These are phyloP conservation scores for Pseudohalonectria lignicola DNA, from an alignment of 2,329 filamentous ascomycete genomes.

Conservation along the genomic window DNA sequence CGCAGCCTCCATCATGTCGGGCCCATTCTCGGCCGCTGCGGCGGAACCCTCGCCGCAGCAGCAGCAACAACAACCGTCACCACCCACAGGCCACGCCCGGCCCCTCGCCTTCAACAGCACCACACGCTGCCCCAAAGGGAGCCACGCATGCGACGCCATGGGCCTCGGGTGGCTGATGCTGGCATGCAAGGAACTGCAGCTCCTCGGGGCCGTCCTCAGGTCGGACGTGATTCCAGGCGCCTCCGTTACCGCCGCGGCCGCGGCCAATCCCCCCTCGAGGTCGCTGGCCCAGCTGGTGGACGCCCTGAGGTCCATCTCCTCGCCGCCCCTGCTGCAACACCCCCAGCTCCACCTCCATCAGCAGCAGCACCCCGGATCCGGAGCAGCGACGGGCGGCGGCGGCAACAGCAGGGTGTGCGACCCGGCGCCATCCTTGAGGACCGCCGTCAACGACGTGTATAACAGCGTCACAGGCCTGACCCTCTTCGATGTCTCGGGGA, in stretches of 20 bases:
- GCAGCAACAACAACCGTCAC: no score
- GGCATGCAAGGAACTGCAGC: constrained; percentile 33
- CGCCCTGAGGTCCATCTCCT: constrained; percentile 28
- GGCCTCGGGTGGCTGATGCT: constrained; percentile 44
- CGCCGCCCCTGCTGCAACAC: constrained; percentile 25
- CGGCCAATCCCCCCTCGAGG: constrained; percentile 14
- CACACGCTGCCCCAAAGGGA: constrained; percentile 37
- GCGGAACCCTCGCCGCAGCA: background rate
- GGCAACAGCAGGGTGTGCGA: constrained; percentile 27
- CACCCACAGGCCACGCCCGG: background rate
- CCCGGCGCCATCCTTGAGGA: constrained; percentile 32
- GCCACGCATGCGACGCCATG: constrained; percentile 37
- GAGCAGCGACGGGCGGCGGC: constrained; percentile 21
- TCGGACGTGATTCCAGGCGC: constrained; percentile 8
- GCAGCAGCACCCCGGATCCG: no score
- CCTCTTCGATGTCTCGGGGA: constrained; percentile 32
- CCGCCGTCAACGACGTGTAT: constrained; percentile 36
- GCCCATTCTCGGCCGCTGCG: background rate
- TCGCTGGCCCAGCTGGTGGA: constrained; percentile 35
- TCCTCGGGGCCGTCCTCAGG: constrained; percentile 28
- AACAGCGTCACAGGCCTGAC: constrained; percentile 38
- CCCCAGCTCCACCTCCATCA: constrained; percentile 14
- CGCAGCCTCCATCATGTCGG: background rate
- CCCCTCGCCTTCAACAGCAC: constrained; percentile 18
- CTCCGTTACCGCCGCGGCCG: constrained; percentile 10